phyloP scores from a whole-genome alignment of 2,329 filamentous ascomycete genomes.

The Coniochaeta ligniaria region DNA sequence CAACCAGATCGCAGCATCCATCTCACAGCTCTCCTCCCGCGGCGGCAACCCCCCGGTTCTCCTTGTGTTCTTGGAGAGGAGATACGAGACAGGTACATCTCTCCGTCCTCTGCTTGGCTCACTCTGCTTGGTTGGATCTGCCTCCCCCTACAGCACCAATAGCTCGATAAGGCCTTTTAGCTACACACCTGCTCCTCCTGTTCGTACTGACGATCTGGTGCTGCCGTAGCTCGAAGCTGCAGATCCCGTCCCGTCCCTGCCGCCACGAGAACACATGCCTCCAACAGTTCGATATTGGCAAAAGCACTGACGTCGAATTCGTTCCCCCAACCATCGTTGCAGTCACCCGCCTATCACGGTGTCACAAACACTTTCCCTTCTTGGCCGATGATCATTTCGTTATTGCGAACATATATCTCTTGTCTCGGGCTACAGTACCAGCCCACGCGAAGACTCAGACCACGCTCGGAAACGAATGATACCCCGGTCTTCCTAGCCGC shows the following conservation, averaged over 20 bases:
- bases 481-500: constrained; percentile 31
- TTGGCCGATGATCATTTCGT: background rate
- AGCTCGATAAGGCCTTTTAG: background rate
- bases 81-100: background rate
- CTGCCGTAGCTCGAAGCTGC: background rate
- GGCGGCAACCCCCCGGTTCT: constrained; percentile 11
- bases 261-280: background rate
- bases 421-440: background rate
- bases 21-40: constrained; percentile 12
- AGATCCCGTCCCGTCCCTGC: background rate
- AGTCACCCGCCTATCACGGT: background rate
- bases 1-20: background rate
- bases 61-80: background rate
- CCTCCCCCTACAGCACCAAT: background rate
- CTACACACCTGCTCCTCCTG: background rate
- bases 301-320: background rate
- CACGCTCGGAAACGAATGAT: constrained; percentile 27
- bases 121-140: background rate
- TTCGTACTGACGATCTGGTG: background rate
- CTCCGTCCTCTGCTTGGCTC: background rate
- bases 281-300: background rate
- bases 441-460: constrained; percentile 1
- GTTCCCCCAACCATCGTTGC: background rate
- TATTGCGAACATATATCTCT: background rate
- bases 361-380: background rate